These are phyloP conservation scores for Dothistroma pini DNA, from an alignment of 2,329 filamentous ascomycete genomes.

Conservation along the genomic window DNA sequence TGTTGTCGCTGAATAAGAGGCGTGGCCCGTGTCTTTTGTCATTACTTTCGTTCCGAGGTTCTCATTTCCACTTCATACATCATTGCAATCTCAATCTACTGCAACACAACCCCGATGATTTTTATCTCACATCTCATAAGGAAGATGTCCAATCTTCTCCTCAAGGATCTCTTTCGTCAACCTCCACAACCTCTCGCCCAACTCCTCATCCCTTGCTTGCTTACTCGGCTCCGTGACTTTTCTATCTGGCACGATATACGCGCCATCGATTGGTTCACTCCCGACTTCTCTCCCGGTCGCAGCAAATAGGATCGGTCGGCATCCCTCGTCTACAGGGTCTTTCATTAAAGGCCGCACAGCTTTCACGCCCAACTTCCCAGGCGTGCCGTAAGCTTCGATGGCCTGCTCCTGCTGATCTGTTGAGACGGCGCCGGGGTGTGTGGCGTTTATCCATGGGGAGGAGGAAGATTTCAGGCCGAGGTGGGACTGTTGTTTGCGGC, in stretches of 20 bases:
- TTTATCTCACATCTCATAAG: conserved; percentile 2
- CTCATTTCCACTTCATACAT: not conserved
- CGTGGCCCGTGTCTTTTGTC: not conserved
- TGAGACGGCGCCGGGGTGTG: conserved; percentile 48
- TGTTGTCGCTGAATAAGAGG: not conserved
- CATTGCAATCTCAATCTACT: not conserved
- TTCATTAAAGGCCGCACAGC: conserved; percentile 48
- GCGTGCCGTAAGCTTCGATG: conserved; percentile 47
- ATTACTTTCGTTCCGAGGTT: not conserved
- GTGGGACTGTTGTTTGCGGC: conserved; percentile 38
- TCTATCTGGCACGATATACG: conserved; percentile 50
- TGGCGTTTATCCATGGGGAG: conserved; percentile 47
- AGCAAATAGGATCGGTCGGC: conserved; percentile 48
- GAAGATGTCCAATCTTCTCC: conserved; percentile 37
- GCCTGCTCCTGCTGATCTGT: conserved; percentile 51
- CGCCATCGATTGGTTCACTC: conserved; percentile 44
- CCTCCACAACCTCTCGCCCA: conserved; percentile 46
- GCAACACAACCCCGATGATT: not conserved
- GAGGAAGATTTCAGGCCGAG: conserved; percentile 31
- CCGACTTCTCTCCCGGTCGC: conserved; percentile 44
- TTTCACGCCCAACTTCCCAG: conserved; percentile 46
- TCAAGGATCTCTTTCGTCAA: conserved; percentile 45
- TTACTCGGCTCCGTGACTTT: conserved; percentile 44
- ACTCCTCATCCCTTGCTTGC: conserved; percentile 42
- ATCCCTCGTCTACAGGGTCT: conserved; percentile 48